Conservation (phyloP, 2,329 filamentous ascomycete species). For the Trichophyton mentagrophytes region DNA sequence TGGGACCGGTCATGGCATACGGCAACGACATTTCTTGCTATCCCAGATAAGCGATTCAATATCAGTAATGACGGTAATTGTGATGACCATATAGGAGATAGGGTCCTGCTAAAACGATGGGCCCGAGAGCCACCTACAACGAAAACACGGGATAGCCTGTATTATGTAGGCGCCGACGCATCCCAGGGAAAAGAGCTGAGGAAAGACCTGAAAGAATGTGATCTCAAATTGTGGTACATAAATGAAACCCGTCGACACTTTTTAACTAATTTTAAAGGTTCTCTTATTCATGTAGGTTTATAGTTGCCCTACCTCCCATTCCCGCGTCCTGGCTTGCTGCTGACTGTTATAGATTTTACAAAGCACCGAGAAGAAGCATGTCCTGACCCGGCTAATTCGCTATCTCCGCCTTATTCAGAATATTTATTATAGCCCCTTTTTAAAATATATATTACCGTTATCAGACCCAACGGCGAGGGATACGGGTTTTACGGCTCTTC, state of each 20-base stretch:
- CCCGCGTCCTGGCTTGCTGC: neutral
- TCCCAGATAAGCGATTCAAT: constrained; percentile 26
- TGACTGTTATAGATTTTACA: neutral
- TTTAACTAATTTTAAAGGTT: constrained; percentile 24
- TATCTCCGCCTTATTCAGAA: constrained; percentile 26
- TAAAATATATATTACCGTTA: constrained; percentile 23
- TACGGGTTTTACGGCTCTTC: constrained; percentile 26
- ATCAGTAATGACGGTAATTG: constrained; percentile 3
- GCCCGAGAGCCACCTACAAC: constrained; percentile 20
- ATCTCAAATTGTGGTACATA: constrained; percentile 33
- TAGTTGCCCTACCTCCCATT: neutral
- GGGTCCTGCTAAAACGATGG: constrained; percentile 21
- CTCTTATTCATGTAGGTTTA: constrained; percentile 23
- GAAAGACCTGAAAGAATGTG: constrained; percentile 16
- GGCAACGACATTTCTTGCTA: constrained; percentile 28
- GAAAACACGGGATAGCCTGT: constrained; percentile 23
- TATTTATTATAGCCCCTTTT: constrained; percentile 27
- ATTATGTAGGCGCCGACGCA: constrained; percentile 20
- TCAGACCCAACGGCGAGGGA: constrained; percentile 19
- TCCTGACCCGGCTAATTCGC: constrained; percentile 18
- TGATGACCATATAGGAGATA: constrained; percentile 15
- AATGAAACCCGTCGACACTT: constrained; percentile 34
- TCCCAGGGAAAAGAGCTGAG: constrained; percentile 13
- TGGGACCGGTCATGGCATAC: constrained; percentile 32
- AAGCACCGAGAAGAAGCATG: neutral